Base-by-base conservation (phyloP, 108 stramenopile genomes). In the Fistulifera pelliculosa region DNA sequence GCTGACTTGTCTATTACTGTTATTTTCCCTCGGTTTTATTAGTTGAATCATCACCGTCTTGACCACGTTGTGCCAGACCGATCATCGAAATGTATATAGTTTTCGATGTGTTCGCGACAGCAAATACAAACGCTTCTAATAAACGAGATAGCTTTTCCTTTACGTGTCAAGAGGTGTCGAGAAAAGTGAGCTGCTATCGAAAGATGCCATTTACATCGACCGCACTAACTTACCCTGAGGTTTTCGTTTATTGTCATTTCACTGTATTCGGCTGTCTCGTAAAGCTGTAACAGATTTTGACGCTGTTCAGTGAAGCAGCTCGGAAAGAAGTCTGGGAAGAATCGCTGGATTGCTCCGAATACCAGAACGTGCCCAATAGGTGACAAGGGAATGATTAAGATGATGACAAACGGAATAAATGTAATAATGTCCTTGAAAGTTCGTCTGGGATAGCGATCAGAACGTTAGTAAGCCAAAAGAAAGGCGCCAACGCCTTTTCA, bases 311-410 rank as follows among this genome's bases (percentile, higher is more conserved):
- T 95, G 58, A 91, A 98, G 61, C 94, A 94, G 61, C 87, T 92
- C 23, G 96, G 96, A 67, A 98, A 98, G 63, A 98, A 98, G 56
- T 93, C 94, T 16, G 96, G 96, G 58, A 94, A 98, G 61, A 96
- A 87, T 40, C 96, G 73, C 66, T 95, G 96, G 56, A 98, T 98
- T 19, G 94, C 93, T 42, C 92, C 92, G 66, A 98, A 98, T 7
- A 98, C 89, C 15, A 98, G 71, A 38, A 98, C 94, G 58, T 98
- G 96, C 2, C 96, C 96, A 13, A 96, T 73, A n/a, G 97, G 97
- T 24, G 95, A 73, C 27, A 98, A 70, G n/a, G 97, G 97, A 52
- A 98, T 84, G 19, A 98, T 61, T 49, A 96, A 73, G 63, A 98
- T 98, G 56, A 98, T 93, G 31, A 94, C 71, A 40, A 96, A 90